Conservation (phyloP, 2,329 filamentous ascomycete genomes). For the Pestalotiopsis sp. region DNA sequence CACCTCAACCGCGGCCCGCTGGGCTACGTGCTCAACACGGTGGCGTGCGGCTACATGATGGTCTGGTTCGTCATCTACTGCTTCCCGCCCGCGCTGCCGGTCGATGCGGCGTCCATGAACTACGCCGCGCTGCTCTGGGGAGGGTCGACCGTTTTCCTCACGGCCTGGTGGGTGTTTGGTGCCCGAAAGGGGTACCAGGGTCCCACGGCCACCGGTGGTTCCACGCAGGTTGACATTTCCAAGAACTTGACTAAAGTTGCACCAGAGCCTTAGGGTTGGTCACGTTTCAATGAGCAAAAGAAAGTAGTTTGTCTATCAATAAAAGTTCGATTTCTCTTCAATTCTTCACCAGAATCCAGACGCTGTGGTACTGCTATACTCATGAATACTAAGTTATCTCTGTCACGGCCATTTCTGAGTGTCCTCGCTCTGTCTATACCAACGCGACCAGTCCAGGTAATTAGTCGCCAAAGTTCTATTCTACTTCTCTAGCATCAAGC, state of each 20-base stretch:
- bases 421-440: background rate
- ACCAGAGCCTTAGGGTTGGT: background rate
- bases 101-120: slow-evolving; percentile 54
- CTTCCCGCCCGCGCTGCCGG: slow-evolving; percentile 55
- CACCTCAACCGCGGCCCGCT: slow-evolving; percentile 47
- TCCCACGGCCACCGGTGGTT: slow-evolving; percentile 4
- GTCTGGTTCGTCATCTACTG: slow-evolving; percentile 67
- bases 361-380: no score
- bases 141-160: slow-evolving; percentile 41
- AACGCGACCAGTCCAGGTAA: background rate
- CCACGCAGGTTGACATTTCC: background rate
- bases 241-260: background rate
- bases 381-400: background rate
- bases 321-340: background rate
- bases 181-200: slow-evolving; percentile 13
- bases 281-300: background rate
- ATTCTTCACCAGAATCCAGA: background rate
- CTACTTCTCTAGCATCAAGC: background rate
- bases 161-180: slow-evolving; percentile 41
- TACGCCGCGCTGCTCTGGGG: slow-evolving; percentile 50
- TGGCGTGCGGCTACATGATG: slow-evolving; percentile 60
- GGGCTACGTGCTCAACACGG: slow-evolving; percentile 53
- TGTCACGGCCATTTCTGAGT: background rate
- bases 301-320: background rate
- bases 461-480: background rate